Conservation (phyloP, 257 asterid genomes). For the Fraxinus cuspidata region DNA sequence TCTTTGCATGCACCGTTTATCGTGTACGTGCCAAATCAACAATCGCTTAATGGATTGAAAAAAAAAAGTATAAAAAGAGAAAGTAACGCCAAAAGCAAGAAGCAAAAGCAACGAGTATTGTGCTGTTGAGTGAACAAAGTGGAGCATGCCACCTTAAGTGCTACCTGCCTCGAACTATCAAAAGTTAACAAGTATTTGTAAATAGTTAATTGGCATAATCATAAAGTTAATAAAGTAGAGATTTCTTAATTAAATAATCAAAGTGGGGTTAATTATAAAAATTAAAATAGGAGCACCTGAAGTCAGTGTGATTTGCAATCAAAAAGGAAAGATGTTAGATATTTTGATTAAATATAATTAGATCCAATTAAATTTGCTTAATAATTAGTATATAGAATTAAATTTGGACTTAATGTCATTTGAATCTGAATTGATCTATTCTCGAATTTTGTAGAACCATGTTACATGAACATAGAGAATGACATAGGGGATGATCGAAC, state of each 20-base stretch:
- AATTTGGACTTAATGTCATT: too few relatives aligned
- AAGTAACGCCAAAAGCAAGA: conserved; percentile 31
- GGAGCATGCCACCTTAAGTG: conserved; percentile 64
- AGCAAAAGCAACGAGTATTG: conserved; percentile 27
- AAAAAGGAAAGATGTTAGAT: conserved; percentile 5
- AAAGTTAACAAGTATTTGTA: conserved; percentile 21
- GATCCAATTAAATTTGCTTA: too few relatives aligned
- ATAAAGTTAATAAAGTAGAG: conserved; percentile 31
- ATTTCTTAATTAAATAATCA: conserved; percentile 16
- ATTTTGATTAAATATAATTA: too few relatives aligned
- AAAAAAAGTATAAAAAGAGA: conserved; percentile 43
- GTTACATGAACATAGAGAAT: too few relatives aligned
- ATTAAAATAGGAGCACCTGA: conserved; percentile 21
- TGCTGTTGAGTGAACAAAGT: conserved; percentile 44
- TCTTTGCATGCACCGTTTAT: conserved; percentile 20
- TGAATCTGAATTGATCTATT: too few relatives aligned
- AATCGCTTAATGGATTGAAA: not conserved
- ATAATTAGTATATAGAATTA: too few relatives aligned
- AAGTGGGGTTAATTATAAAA: conserved; percentile 18
- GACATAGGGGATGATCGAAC: too few relatives aligned
- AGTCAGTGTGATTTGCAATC: conserved; percentile 12
- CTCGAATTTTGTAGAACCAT: too few relatives aligned
- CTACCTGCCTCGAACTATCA: conserved; percentile 44
- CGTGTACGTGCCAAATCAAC: conserved; percentile 20
- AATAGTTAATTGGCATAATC: conserved; percentile 30